Evolutionary conservation across 495 filamentous ascomycete species (phyloP).

Genomic region (Penicillium chermesinum): DNA sequence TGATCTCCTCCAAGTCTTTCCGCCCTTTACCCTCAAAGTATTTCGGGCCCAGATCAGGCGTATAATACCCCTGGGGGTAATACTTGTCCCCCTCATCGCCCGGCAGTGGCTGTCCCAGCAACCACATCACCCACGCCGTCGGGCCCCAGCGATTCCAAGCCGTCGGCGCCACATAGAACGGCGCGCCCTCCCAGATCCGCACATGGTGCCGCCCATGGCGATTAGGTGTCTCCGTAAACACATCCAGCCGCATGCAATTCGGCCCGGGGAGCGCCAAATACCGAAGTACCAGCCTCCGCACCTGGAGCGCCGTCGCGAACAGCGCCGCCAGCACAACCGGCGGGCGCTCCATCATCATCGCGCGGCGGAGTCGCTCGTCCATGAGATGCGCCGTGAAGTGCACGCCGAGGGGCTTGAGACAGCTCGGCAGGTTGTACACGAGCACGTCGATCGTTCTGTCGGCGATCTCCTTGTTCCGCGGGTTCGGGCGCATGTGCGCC

Average conservation of each 20-base stretch:
- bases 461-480: slow-evolving; percentile 47
- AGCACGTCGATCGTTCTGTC: slow-evolving; percentile 54
- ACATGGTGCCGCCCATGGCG: slow-evolving; percentile 47
- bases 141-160: slow-evolving; percentile 56
- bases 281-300: slow-evolving; percentile 48
- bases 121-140: slow-evolving; percentile 43
- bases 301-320: slow-evolving; percentile 33
- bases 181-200: slow-evolving; percentile 40
- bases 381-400: slow-evolving; percentile 51
- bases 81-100: slow-evolving; percentile 54
- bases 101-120: slow-evolving; percentile 51
- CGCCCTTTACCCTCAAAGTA: slow-evolving; percentile 51
- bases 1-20: slow-evolving; percentile 40
- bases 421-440: slow-evolving; percentile 47
- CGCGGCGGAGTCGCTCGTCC: slow-evolving; percentile 54
- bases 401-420: slow-evolving; percentile 40
- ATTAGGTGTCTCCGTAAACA: slow-evolving; percentile 42
- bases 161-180: slow-evolving; percentile 56
- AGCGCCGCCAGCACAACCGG: slow-evolving; percentile 29
- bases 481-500: slow-evolving; percentile 52
- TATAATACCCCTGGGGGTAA: slow-evolving; percentile 53
- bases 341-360: slow-evolving; percentile 53
- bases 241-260: slow-evolving; percentile 38
- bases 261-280: slow-evolving; percentile 53
- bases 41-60: slow-evolving; percentile 54